phyloP scores from a whole-genome alignment of 129 eudicot species.

The Pittosporum tobira region DNA sequence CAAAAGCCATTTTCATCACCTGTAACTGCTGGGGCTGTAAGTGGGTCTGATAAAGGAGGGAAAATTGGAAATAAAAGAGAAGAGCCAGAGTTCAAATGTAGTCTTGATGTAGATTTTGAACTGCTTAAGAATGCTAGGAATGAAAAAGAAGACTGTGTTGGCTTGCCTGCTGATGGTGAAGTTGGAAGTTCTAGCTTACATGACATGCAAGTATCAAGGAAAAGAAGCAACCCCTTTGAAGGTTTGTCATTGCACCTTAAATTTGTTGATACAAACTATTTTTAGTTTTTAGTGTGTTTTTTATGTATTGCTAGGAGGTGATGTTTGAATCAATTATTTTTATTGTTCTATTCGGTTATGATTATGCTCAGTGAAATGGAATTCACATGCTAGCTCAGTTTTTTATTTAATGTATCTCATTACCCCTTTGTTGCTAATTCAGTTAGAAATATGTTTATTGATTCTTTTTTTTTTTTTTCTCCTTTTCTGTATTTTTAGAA shows the following conservation, averaged over 20 bases:
- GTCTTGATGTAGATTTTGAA: slow-evolving; percentile 34
- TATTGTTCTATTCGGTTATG: too few species aligned
- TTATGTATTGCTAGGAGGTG: not conserved
- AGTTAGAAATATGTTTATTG: not conserved
- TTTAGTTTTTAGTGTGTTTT: too few species aligned
- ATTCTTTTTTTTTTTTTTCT: too few species aligned
- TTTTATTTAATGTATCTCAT: too few species aligned
- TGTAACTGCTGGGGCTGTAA: slow-evolving; percentile 12
- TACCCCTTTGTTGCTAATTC: not conserved
- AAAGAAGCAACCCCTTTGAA: slow-evolving; percentile 22
- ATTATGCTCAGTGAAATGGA: too few species aligned
- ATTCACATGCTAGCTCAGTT: not conserved
- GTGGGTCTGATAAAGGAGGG: slow-evolving; percentile 9
- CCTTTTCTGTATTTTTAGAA: not conserved
- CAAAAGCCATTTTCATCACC: slow-evolving; percentile 40
- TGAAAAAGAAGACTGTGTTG: slow-evolving; percentile 1
- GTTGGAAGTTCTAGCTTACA: slow-evolving; percentile 10
- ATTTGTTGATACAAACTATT: not conserved
- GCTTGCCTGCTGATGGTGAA: slow-evolving; percentile 17
- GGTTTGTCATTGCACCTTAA: slow-evolving; percentile 24
- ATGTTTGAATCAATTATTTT: not conserved
- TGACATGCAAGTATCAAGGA: slow-evolving; percentile 20
- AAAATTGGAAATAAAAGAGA: slow-evolving; percentile 16
- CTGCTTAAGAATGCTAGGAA: slow-evolving; percentile 35
- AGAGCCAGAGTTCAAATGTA: slow-evolving; percentile 19